Base-by-base conservation (phyloP, 2,329 filamentous ascomycete species). In the Lecanosticta acicola region DNA sequence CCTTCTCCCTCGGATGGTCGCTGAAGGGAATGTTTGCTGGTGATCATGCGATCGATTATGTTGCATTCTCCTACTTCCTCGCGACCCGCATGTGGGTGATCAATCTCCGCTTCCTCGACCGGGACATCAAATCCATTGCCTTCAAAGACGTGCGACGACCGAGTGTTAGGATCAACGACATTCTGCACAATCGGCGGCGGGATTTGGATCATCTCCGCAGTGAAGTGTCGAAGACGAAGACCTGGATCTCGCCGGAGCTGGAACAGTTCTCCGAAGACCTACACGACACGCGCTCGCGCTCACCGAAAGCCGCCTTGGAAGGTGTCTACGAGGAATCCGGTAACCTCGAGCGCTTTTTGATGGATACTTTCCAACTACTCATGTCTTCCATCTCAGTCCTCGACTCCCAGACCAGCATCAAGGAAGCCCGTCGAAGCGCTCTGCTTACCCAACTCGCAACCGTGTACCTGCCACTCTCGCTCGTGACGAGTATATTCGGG, bases 341-440 rank as follows among this genome's bases (percentile, higher is more conserved):
- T 13, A 33, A 40, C 1, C 43, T 59, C 4, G 47, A 57, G 14
- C 33, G 35, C 10, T 59, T 58, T 34, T 37, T 58, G 5, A 52
- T 54, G 32, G 53, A 59, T n/a, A 56, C 56, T 1, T 56, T 59
- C 21, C 41, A 56, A 32, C 46, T 59, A 4, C 46, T 58, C 3
- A 55, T 59, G 39, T 55, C 50, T 21, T 55, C 58, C 3, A 45
- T 57, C 36, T 55, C 46, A 33, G 51, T 56, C 3, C 33, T 46
- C 8, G 58, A 56, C n/a, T 47, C 47, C 5, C 41, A 53, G 38
- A 35, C 44, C 17, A 55, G 46, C 32, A 49, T 51, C 10, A 37
- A 53, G 20, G 47, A 58, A 34, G 49, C 51, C 1, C 20, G 45
- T 17, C 48, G 49, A 10, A 49, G 43, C 10, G 37, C 37, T 8